Base-by-base conservation (phyloP, 192 early-diverging fungal genomes). In the Linderina pennispora region DNA sequence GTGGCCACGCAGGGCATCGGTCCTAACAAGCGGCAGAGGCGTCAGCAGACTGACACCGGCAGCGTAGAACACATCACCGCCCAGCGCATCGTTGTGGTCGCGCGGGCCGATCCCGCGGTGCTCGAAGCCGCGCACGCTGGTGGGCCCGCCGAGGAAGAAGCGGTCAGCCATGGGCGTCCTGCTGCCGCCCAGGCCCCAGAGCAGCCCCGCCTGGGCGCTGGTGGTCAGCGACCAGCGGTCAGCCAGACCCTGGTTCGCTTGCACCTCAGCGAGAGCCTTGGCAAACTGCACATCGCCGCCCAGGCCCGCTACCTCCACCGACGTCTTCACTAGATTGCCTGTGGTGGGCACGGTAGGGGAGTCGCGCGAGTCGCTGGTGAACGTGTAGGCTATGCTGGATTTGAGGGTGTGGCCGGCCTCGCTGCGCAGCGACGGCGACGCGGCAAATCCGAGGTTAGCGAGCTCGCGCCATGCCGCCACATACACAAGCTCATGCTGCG, bases 391-490 rank as follows among this genome's bases (percentile, higher is more conserved):
- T 11, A 96, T 26, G 1, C 89, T 73, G 4, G 88, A 85, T 61
- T 98, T 98, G 38, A 90, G 71, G n/a, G 82, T 77, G 60, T 95
- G 88, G 11, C 89, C 92, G 10, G 83, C 89, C 18, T 87, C 83
- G 37, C 80, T 64, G 13, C 90, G 81, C 45, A 94, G 68, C 39
- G 80, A 82, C 15, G 47, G 55, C 25, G 65, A 71, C 2, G 68
- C 74, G 0, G 18, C 19, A 3, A 43, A 3, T 0, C 62, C 66
- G 1, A 91, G 62, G 23, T 66, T 75, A 52, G 77, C 74, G 28
- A 88, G 60, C 8, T 84, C 79, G 40, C 95, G 82, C 95, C 95
- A 98, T 4, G 78, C 55, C 8, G 77, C 64, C 36, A 79, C 65
- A 55, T 89, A 90, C 23, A 55, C 60, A 28, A 91, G 44, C 42